Conservation (phyloP, 2,329 filamentous ascomycete genomes). For the Phaeosphaeria sp. region DNA sequence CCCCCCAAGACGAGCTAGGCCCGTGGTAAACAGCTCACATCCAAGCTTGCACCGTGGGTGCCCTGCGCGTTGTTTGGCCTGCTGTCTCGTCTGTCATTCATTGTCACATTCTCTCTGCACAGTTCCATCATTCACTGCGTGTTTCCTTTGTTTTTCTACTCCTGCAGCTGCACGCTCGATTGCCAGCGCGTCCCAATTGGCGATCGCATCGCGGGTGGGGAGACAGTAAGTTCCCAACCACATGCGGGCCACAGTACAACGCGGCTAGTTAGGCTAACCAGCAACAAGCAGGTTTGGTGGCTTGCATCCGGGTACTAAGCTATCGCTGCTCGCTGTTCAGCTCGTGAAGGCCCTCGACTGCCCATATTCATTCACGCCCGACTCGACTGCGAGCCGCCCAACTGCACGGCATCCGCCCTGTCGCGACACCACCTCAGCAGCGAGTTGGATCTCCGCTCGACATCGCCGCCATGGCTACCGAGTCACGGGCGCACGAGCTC, state of each 20-base stretch:
- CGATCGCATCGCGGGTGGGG: not conserved
- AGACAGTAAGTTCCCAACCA: not conserved
- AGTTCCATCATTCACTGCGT: not conserved
- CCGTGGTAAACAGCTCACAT: not conserved
- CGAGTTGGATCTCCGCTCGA: conserved; percentile 13
- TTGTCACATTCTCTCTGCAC: not conserved
- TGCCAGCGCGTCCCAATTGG: not conserved
- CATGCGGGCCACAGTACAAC: not conserved
- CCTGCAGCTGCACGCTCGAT: not conserved
- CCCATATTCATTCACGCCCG: not conserved
- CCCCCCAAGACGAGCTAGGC: not conserved
- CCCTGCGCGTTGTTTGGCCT: too few species aligned
- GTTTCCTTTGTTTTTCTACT: not conserved
- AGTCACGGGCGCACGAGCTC: conserved; percentile 64
- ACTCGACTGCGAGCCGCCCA: conserved; percentile 3
- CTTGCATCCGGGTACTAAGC: not conserved
- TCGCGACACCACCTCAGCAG: not conserved
- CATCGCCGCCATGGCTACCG: conserved; percentile 37
- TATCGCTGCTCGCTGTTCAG: not conserved
- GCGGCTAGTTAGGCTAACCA: not conserved
- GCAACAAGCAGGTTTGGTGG: not conserved
- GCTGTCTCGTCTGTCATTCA: not conserved
- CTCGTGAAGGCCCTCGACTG: not conserved
- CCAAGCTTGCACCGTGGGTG: not conserved
- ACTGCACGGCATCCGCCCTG: conserved; percentile 8